These are phyloP conservation scores for Tuber melanosporum DNA, from an alignment of 495 filamentous ascomycete genomes.

Conservation along the genomic window DNA sequence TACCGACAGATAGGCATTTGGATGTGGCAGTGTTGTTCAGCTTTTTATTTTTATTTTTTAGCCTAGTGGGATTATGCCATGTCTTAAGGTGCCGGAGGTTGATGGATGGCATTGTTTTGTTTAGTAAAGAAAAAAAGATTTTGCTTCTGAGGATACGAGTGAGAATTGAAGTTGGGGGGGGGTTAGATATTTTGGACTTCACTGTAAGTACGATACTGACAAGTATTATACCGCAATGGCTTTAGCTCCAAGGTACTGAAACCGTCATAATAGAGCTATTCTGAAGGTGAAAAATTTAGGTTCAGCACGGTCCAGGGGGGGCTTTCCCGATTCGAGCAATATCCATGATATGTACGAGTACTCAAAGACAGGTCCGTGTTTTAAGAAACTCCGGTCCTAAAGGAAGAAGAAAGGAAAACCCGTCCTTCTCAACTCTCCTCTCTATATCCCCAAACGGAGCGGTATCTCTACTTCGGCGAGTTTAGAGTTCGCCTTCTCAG, in stretches of 20 bases:
- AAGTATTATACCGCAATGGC: too few species aligned
- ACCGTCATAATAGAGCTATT: too few species aligned
- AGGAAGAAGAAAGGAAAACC: neutral
- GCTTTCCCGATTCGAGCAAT: neutral
- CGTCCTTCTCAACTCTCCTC: neutral
- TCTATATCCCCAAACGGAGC: neutral
- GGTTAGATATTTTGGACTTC: neutral
- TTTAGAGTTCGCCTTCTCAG: neutral
- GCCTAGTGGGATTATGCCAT: neutral
- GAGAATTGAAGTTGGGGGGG: neutral
- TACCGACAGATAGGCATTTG: neutral
- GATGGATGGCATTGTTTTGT: neutral
- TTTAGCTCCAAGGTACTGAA: too few species aligned
- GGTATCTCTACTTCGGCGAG: neutral
- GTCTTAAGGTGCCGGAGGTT: neutral
- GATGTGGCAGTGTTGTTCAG: neutral
- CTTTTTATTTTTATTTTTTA: neutral
- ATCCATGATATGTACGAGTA: too few species aligned
- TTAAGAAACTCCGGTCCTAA: neutral
- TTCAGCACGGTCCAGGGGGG: neutral
- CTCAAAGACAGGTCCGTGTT: neutral
- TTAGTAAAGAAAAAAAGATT: neutral
- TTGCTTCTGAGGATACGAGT: neutral
- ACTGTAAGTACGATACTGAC: neutral
- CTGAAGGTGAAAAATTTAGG: too few species aligned